Evolutionary conservation across 495 filamentous ascomycete species (phyloP).

Genomic region (Penicillium parvum): DNA sequence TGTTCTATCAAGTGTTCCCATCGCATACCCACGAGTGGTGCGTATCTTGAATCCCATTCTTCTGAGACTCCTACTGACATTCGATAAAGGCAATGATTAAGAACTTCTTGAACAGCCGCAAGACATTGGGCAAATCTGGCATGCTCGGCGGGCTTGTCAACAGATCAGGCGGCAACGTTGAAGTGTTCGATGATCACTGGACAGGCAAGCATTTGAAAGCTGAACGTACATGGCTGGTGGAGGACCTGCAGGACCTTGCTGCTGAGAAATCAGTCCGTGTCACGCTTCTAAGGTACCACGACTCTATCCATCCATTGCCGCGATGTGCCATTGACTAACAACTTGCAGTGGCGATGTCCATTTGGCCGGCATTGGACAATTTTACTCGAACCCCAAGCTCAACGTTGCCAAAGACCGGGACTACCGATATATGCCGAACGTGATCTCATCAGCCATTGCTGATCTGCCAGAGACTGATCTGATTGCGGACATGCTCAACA

Average conservation of each 20-base stretch:
- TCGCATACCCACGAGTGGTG: slow-evolving; percentile 90
- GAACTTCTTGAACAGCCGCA: slow-evolving; percentile 76
- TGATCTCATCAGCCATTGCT: slow-evolving; percentile 88
- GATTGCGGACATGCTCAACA: slow-evolving; percentile 88
- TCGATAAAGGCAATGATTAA: slow-evolving; percentile 56
- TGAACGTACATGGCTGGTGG: slow-evolving; percentile 80
- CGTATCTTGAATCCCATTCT: slow-evolving; percentile 30
- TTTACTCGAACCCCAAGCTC: slow-evolving; percentile 83
- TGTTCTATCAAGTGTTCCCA: slow-evolving; percentile 77
- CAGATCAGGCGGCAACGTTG: slow-evolving; percentile 85
- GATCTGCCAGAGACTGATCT: slow-evolving; percentile 87
- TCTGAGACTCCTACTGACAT: slow-evolving; percentile 5
- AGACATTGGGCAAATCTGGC: slow-evolving; percentile 78
- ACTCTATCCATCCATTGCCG: not conserved
- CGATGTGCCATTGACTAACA: not conserved
- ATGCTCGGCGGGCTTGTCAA: slow-evolving; percentile 79
- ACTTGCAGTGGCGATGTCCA: slow-evolving; percentile 77
- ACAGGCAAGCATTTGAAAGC: slow-evolving; percentile 89
- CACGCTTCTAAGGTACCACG: slow-evolving; percentile 70
- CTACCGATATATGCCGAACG: slow-evolving; percentile 87
- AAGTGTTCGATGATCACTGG: slow-evolving; percentile 97
- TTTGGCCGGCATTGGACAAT: slow-evolving; percentile 85
- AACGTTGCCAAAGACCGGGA: slow-evolving; percentile 76
- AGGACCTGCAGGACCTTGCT: slow-evolving; percentile 85
- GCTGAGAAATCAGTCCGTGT: slow-evolving; percentile 88